Conservation (phyloP, 257 asterid species). For the Solanum piurae region DNA sequence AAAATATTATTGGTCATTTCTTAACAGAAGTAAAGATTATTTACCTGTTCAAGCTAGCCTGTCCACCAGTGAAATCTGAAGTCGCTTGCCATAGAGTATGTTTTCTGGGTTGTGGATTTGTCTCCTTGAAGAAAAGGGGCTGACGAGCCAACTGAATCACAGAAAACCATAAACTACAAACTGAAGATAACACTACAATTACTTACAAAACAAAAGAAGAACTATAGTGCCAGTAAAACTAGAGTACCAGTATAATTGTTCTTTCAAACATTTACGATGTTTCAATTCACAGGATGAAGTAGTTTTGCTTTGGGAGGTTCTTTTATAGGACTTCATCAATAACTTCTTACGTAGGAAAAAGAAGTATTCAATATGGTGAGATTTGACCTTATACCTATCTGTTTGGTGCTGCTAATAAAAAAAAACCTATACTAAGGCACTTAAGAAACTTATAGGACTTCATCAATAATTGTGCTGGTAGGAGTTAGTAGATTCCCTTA, state of each 20-base stretch:
- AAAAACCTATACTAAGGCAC: background rate
- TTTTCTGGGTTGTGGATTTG: slow-evolving; percentile 84
- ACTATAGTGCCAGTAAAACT: background rate
- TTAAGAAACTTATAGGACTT: no score
- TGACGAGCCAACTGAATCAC: slow-evolving; percentile 51
- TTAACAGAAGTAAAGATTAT: background rate
- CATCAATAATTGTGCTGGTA: background rate
- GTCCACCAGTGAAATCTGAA: slow-evolving; percentile 73
- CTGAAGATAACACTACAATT: background rate
- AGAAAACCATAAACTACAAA: background rate
- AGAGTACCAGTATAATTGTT: background rate
- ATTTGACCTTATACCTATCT: background rate
- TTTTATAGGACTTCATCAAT: background rate
- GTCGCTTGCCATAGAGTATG: slow-evolving; percentile 80
- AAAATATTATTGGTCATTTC: background rate
- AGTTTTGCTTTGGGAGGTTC: background rate
- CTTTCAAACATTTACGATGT: background rate
- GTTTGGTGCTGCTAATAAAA: background rate
- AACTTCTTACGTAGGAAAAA: background rate
- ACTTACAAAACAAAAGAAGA: background rate
- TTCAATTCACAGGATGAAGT: background rate
- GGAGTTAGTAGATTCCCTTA: background rate
- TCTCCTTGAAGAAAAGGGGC: slow-evolving; percentile 68
- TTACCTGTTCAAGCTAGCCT: slow-evolving; percentile 65
- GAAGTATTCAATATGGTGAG: background rate